phyloP scores from a whole-genome alignment of 2,329 filamentous ascomycete species.

The Pezicula carpinea region DNA sequence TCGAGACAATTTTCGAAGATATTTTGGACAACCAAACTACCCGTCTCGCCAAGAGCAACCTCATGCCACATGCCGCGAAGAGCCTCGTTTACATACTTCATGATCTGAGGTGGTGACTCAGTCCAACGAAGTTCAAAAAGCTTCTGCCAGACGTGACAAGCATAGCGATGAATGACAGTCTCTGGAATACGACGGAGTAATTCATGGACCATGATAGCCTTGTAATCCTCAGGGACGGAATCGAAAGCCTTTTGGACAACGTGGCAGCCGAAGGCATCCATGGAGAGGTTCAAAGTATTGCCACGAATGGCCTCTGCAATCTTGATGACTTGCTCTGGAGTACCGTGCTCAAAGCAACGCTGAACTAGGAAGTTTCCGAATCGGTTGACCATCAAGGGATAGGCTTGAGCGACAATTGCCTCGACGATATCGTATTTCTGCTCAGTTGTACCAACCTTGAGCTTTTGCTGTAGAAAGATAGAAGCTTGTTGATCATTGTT shows the following conservation, averaged over 20 bases:
- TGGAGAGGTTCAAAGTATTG: slow-evolving; percentile 88
- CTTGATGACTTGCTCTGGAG: slow-evolving; percentile 86
- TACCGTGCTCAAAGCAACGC: slow-evolving; percentile 97
- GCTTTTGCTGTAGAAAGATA: slow-evolving; percentile 97
- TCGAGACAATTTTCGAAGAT: slow-evolving; percentile 99
- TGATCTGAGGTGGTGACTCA: slow-evolving; percentile 91
- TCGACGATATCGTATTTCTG: slow-evolving; percentile 98
- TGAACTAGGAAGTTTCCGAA: slow-evolving; percentile 99
- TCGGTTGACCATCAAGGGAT: slow-evolving; percentile 94
- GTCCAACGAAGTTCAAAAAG: slow-evolving; percentile 97
- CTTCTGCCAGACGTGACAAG: slow-evolving; percentile 99
- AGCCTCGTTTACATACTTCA: slow-evolving; percentile 96
- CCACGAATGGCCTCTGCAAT: slow-evolving; percentile 93
- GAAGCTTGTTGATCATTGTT: slow-evolving; percentile 99
- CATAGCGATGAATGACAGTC: slow-evolving; percentile 97
- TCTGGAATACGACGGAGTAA: slow-evolving; percentile 91
- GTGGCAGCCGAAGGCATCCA: slow-evolving; percentile 98
- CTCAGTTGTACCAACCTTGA: slow-evolving; percentile 90
- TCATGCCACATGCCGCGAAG: slow-evolving; percentile 98
- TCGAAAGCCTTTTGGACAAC: slow-evolving; percentile 99
- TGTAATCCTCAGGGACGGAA: slow-evolving; percentile 94
- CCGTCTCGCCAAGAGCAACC: slow-evolving; percentile 93
- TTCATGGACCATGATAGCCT: slow-evolving; percentile 98
- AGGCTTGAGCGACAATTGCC: slow-evolving; percentile 90
- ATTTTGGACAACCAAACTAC: slow-evolving; percentile 96